Conservation (phyloP, 768 basidiomycete genomes). For the Lentinula sp. region DNA sequence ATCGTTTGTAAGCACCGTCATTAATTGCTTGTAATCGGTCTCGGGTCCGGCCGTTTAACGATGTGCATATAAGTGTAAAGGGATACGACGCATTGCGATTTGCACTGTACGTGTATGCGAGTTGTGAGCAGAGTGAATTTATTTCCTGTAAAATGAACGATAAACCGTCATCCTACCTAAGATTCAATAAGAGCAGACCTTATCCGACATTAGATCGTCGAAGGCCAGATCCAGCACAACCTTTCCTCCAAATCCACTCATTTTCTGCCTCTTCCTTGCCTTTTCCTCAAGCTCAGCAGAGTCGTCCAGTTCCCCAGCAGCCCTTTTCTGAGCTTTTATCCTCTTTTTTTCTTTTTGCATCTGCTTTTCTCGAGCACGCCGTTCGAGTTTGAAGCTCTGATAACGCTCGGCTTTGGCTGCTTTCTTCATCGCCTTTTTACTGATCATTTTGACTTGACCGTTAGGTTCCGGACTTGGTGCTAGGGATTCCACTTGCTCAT, state of each 20-base stretch:
- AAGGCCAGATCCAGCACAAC: conserved; percentile 87
- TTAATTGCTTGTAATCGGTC: conserved; percentile 58
- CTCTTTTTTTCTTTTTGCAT: conserved; percentile 70
- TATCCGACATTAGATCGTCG: conserved; percentile 89
- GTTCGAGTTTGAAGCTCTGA: conserved; percentile 62
- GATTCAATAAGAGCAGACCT: conserved; percentile 49
- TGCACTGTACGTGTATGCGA: conserved; percentile 86
- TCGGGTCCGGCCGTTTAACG: conserved; percentile 66
- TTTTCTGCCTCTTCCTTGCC: conserved; percentile 19
- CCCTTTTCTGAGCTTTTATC: conserved; percentile 50
- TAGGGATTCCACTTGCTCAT: background rate
- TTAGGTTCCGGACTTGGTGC: conserved; percentile 8
- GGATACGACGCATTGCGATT: conserved; percentile 71
- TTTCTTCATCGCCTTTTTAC: conserved; percentile 72
- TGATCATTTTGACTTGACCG: conserved; percentile 11
- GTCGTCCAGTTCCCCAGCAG: conserved; percentile 56
- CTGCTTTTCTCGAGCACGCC: conserved; percentile 72
- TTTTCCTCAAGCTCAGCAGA: conserved; percentile 32
- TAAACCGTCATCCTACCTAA: background rate
- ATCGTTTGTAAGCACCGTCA: conserved; percentile 68
- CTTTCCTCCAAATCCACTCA: conserved; percentile 48
- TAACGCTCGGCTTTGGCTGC: conserved; percentile 64
- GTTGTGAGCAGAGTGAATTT: conserved; percentile 80
- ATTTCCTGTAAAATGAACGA: conserved; percentile 60
- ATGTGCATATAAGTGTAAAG: conserved; percentile 75